A percentile compares a stretch with the other conserved stretches of the same genome.
These are phyloP conservation scores for Entophlyctis luteolus DNA, from an alignment of 192 early-diverging fungal genomes.

Conservation along the genomic window DNA sequence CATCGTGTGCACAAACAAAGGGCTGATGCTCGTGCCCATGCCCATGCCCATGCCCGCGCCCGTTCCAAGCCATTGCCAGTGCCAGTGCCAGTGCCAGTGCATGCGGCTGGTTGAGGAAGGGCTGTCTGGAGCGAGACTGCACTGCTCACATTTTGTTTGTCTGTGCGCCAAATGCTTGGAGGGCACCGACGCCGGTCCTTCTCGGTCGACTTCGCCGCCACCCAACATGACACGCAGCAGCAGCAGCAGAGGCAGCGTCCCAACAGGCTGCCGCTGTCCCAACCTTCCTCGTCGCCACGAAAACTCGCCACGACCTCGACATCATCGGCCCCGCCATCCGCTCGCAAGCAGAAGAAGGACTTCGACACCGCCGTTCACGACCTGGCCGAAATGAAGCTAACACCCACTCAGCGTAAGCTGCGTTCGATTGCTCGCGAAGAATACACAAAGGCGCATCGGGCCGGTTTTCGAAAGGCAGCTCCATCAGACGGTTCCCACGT, in stretches of 20 bases:
- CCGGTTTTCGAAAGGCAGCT: too few relatives aligned
- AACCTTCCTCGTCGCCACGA: neutral
- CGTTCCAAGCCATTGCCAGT: too few relatives aligned
- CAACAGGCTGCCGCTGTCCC: neutral
- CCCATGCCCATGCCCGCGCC: too few relatives aligned
- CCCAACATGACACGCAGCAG: neutral
- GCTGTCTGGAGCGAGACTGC: neutral
- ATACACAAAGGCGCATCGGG: neutral
- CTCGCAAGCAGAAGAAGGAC: neutral
- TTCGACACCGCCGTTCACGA: slow-evolving; percentile 1
- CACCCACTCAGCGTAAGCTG: neutral
- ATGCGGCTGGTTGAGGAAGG: neutral
- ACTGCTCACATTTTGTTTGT: neutral
- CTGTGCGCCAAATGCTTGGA: neutral
- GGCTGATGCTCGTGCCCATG: too few relatives aligned
- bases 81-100: too few relatives aligned
- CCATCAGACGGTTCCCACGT: too few relatives aligned
- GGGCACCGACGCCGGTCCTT: neutral
- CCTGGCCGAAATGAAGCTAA: neutral
- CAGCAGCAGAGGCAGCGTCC: neutral
- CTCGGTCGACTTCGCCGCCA: neutral
- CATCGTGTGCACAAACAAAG: too few relatives aligned
- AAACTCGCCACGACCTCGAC: neutral
- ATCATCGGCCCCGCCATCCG: neutral
- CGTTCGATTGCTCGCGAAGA: neutral